Percentiles rank a stretch among this genome's conserved stretches.
Evolutionary conservation across 163 green algal genomes (phyloP).

Genomic region (Volvox carteri): DNA sequence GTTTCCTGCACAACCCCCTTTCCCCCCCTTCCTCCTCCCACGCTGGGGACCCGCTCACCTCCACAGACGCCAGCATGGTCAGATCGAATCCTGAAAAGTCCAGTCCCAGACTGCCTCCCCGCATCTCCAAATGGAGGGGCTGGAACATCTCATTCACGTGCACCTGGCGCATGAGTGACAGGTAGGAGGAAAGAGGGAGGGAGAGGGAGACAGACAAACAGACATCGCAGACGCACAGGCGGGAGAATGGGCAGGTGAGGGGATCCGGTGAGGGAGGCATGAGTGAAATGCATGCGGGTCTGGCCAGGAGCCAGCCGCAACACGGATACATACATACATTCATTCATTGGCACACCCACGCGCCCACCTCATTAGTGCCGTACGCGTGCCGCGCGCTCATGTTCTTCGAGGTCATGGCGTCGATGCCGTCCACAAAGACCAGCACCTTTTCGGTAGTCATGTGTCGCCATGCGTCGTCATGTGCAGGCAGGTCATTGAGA

Average conservation of each 20-base stretch:
- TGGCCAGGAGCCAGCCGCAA: neutral
- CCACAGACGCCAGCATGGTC: slow-evolving; percentile 46
- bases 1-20: no score
- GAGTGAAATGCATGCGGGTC: neutral
- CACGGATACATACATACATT: neutral
- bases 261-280: neutral
- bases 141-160: slow-evolving; percentile 65
- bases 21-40: no score
- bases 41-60: no score
- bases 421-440: slow-evolving; percentile 85
- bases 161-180: slow-evolving; percentile 39
- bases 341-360: neutral
- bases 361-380: slow-evolving; percentile 60
- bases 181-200: neutral
- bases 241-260: neutral
- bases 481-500: no score
- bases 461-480: no score
- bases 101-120: slow-evolving; percentile 72
- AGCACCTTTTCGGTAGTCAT: no score
- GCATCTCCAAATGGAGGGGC: slow-evolving; percentile 74
- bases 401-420: slow-evolving; percentile 81
- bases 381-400: slow-evolving; percentile 74
- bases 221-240: slow-evolving; percentile 37
- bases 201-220: neutral
- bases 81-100: slow-evolving; percentile 79